Percentiles rank a stretch among this genome's conserved stretches.
These are phyloP conservation scores for Dictyophora rubrovolvata DNA, from an alignment of 768 basidiomycete species.

Conservation along the genomic window DNA sequence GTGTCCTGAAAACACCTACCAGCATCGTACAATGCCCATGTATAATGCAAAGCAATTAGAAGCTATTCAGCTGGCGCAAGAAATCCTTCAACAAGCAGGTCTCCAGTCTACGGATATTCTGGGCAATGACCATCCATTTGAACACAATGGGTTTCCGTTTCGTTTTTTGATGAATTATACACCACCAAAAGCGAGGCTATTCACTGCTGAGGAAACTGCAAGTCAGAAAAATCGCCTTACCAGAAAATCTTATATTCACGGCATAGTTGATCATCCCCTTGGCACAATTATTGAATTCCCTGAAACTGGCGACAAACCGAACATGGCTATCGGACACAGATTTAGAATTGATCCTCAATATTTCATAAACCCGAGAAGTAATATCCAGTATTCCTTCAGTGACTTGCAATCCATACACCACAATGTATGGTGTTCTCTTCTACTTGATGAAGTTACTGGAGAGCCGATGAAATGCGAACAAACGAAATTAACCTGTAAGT, in stretches of 20 bases:
- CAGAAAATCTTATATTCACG: neutral
- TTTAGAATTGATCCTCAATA: neutral
- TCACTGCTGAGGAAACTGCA: neutral
- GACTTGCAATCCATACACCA: neutral
- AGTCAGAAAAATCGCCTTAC: neutral
- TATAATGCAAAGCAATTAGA: neutral
- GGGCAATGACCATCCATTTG: neutral
- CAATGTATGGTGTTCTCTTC: no score
- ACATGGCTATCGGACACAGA: neutral
- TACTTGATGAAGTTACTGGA: neutral
- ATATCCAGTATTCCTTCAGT: constrained; percentile 1
- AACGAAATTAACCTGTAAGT: neutral
- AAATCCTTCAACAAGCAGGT: neutral
- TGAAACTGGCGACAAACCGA: neutral
- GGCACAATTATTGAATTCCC: constrained; percentile 2
- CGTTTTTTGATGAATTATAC: neutral
- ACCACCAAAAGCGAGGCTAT: neutral
- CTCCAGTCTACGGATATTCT: neutral
- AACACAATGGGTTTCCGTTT: neutral
- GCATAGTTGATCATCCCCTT: neutral
- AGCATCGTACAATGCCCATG: neutral
- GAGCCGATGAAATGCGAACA: neutral
- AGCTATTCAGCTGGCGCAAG: neutral
- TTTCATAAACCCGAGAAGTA: neutral
- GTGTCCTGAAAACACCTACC: no score